phyloP scores from a whole-genome alignment of 768 basidiomycete species.

The Grammothele lineata region DNA sequence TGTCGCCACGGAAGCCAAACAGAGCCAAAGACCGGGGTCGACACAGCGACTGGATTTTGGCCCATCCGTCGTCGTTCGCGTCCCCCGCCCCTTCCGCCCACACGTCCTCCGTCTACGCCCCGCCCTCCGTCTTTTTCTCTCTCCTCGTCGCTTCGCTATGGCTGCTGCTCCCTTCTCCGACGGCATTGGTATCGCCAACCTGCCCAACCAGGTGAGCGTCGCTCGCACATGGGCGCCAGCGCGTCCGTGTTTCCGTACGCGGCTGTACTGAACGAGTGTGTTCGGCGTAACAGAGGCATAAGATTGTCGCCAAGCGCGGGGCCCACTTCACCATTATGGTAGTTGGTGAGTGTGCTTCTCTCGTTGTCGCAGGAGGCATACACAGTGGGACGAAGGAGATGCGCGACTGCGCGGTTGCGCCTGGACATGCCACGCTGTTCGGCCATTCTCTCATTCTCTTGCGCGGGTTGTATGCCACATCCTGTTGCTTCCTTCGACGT shows the following conservation, averaged over 20 bases:
- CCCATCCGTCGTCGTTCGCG: slow-evolving; percentile 1
- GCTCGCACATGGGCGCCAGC: not conserved
- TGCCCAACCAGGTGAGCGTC: slow-evolving; percentile 87
- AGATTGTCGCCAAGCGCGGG: slow-evolving; percentile 96
- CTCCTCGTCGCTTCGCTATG: slow-evolving; percentile 3
- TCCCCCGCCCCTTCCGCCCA: not conserved
- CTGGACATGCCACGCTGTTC: slow-evolving; percentile 2
- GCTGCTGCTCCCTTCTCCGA: slow-evolving; percentile 38
- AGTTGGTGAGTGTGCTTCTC: slow-evolving; percentile 61
- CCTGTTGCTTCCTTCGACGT: not conserved
- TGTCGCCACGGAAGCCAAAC: slow-evolving; percentile 1
- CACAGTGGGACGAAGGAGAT: not conserved
- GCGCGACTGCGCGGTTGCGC: not conserved
- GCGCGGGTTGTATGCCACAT: not conserved
- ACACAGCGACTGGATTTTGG: slow-evolving; percentile 12
- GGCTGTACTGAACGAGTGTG: not conserved
- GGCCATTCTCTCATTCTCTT: too few species aligned
- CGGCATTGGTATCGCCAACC: slow-evolving; percentile 92
- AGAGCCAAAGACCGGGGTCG: slow-evolving; percentile 6
- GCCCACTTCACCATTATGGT: slow-evolving; percentile 99
- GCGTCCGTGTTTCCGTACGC: not conserved
- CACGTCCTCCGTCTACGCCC: slow-evolving; percentile 1
- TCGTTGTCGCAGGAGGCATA: not conserved
- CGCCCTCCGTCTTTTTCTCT: not conserved
- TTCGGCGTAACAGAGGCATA: slow-evolving; percentile 71